Percentiles rank a stretch among this genome's conserved stretches.
These are phyloP conservation scores for Perilla frutescens DNA, from an alignment of 257 asterid genomes.

Conservation along the genomic window DNA sequence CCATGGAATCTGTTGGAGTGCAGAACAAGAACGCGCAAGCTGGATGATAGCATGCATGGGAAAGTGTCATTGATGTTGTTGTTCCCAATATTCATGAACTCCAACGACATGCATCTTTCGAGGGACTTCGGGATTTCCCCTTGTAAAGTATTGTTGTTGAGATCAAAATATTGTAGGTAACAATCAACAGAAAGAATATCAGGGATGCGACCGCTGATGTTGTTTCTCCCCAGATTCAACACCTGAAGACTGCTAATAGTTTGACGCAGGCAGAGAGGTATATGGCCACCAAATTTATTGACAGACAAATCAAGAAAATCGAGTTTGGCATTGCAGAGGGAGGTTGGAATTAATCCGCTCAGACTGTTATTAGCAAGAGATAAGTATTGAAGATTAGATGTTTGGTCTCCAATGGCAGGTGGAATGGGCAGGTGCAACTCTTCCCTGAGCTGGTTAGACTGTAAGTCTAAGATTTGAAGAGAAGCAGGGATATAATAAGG, in stretches of 20 bases:
- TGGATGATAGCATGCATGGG: constrained; percentile 45
- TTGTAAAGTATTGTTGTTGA: neutral
- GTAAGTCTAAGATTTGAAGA: constrained; percentile 18
- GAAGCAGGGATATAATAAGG: constrained; percentile 8
- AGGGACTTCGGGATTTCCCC: constrained; percentile 43
- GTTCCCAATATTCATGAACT: constrained; percentile 48
- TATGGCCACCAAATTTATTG: constrained; percentile 22
- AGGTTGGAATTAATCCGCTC: too few species aligned
- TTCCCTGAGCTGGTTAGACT: constrained; percentile 34
- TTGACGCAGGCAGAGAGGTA: constrained; percentile 15
- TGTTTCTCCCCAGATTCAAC: too few species aligned
- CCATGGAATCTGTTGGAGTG: constrained; percentile 51
- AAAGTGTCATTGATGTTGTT: constrained; percentile 41
- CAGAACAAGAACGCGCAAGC: constrained; percentile 46
- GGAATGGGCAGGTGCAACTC: neutral
- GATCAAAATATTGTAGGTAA: too few species aligned
- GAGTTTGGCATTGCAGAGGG: neutral
- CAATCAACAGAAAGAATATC: too few species aligned
- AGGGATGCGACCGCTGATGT: too few species aligned
- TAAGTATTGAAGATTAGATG: neutral
- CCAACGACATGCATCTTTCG: constrained; percentile 42
- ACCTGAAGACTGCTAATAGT: too few species aligned
- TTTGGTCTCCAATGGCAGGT: too few species aligned
- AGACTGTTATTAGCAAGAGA: constrained; percentile 31
- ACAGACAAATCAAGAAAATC: constrained; percentile 37